Base-by-base conservation (phyloP, 495 filamentous ascomycete species). In the Penicillium chermesinum region DNA sequence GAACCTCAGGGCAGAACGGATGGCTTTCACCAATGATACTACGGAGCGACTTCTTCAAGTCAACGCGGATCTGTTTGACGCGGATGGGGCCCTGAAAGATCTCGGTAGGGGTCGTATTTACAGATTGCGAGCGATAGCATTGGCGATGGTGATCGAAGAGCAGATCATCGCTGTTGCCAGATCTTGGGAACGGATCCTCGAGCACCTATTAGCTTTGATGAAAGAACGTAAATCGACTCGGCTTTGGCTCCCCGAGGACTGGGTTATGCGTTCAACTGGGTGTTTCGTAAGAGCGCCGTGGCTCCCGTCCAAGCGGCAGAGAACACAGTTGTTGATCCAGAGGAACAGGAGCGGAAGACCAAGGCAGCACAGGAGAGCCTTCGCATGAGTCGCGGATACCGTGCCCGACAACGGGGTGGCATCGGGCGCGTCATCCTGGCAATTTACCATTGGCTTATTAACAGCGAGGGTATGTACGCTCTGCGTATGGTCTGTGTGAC, bases 401-500 rank as follows among this genome's bases (percentile, higher is more conserved):
- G 52, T 21, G 50, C 52, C 3, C 55, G 56, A 20, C 41, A 46
- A 15, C 58, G 61, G 16, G 63, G 52, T 34, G 52, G 54, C 3
- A 17, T 63, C 3, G 58, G 56, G 12, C 48, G 53, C 6, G 49
- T 50, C 9, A 50, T 66, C 15, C 49, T 62, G 16, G 41, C 58
- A 13, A 46, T 54, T 1, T 64, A 66, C 38, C 63, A 64, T 38
- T 66, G 59, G 61, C 45, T 66, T 17, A 62, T 59, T 27, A 59
- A 49, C 27, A 71, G 61, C 1, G 59, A 70, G 2, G 68, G 66
- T 1, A 43, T 73, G 38, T 72, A 59, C 41, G 70, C 61, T 2
- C 22, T 73, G 48, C 62, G 69, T 1, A 57, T 71, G 51, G 70
- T 72, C 1, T 41, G 64, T 20, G 61, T 74, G 7, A 72, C 70